Percentiles rank a stretch among this genome's conserved stretches.
These are phyloP conservation scores for Lactarius akahatsu DNA, from an alignment of 768 basidiomycete genomes.

Conservation along the genomic window DNA sequence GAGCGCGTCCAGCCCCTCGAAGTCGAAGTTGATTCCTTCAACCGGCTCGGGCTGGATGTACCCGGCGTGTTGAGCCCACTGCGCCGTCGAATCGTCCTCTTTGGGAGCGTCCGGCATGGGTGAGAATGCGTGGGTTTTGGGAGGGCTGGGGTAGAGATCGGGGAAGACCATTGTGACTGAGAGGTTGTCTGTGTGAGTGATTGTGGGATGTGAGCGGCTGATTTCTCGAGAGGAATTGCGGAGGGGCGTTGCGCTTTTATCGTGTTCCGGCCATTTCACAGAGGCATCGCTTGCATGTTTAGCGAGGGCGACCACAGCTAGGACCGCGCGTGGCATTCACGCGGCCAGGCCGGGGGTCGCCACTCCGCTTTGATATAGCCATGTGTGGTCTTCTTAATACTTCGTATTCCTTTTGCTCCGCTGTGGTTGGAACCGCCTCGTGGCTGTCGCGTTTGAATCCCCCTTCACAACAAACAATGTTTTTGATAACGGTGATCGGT, in stretches of 20 bases:
- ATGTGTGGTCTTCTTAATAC: background rate
- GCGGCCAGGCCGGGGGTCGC: background rate
- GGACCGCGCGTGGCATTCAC: background rate
- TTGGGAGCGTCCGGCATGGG: background rate
- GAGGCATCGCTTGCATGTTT: background rate
- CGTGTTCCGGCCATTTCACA: background rate
- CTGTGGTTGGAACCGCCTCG: background rate
- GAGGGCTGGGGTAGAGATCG: background rate
- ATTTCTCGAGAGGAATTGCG: constrained; percentile 1
- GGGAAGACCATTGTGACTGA: background rate
- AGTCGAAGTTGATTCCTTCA: background rate
- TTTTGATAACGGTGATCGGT: background rate
- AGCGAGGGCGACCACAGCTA: background rate
- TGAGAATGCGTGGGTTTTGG: background rate
- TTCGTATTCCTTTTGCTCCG: background rate
- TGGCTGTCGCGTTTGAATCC: background rate
- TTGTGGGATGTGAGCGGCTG: background rate
- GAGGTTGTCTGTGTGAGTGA: background rate
- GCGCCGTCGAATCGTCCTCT: background rate
- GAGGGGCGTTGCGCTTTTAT: background rate
- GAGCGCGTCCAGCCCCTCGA: background rate
- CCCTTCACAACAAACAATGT: background rate
- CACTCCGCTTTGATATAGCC: background rate
- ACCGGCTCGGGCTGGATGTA: background rate
- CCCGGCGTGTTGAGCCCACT: background rate